These are phyloP conservation scores for Pseudoneurospora amorphoporcata DNA, from an alignment of 495 filamentous ascomycete genomes.

Conservation along the genomic window DNA sequence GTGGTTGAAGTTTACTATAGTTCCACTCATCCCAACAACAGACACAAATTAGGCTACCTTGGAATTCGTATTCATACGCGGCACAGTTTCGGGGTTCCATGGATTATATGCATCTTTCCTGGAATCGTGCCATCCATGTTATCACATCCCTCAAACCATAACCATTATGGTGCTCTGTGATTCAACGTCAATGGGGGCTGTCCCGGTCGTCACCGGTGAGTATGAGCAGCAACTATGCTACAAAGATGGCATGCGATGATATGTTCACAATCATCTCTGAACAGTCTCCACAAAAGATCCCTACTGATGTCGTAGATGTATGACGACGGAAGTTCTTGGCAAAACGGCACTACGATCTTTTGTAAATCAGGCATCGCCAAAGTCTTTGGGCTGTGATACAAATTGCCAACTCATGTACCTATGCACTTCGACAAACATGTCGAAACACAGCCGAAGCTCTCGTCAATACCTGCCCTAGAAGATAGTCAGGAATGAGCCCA, in stretches of 20 bases:
- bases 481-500: background rate
- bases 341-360: background rate
- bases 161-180: background rate
- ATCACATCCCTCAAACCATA: background rate
- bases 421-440: background rate
- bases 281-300: background rate
- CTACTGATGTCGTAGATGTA: background rate
- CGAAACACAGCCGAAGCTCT: background rate
- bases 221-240: background rate
- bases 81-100: background rate
- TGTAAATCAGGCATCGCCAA: background rate
- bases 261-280: background rate
- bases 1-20: background rate
- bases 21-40: background rate
- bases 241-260: background rate
- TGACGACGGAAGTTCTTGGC: background rate
- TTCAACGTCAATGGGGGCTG: background rate
- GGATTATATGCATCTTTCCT: background rate
- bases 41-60: background rate
- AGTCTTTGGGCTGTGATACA: background rate
- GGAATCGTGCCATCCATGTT: background rate
- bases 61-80: background rate
- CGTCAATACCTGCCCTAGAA: background rate
- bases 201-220: background rate
- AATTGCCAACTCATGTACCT: background rate